Evolutionary conservation across 192 early-diverging fungal genomes (phyloP), one percentile per base, ranked within the genome.

Genomic region (Umbelopsis isabellina): DNA sequence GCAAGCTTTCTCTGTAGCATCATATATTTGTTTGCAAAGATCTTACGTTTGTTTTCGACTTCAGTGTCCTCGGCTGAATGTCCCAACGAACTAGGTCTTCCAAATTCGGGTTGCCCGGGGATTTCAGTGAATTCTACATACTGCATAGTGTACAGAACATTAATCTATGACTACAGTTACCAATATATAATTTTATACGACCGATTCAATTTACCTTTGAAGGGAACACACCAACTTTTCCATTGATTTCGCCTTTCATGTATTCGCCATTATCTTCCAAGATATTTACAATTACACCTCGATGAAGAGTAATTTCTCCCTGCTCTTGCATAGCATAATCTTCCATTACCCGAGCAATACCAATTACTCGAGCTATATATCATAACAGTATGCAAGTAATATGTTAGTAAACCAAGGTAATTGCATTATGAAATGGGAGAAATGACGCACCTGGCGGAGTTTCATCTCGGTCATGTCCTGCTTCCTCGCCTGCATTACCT

Each of bases 251-350:
- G 65, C 91, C 91, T 72, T 85, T 80, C 79, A 82, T 88, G 87
- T 90, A 93, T 61, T 61, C 55, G n/a, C 67, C 71, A 66, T 86
- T 88, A 46, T 87, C 79, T 49, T 85, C 85, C 37, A 92, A 73
- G 41, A 93, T 83, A 9, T 89, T 92, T 47, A 93, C 83, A 25
- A 93, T 83, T 49, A 89, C 89, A 33, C 85, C 86, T 22, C 65
- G 75, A 68, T 87, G 83, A 67, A 93, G 78, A 53, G 88, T 88
- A 23, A 93, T 75, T 74, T 93, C 89, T 33, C 86, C 90, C 9
- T 81, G 69, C 41, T 85, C 86, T 69, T 79, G 74, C 20, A 87
- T 87, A 50, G 87, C 89, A 70, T 92, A 93, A 82, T 93, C 92
- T 68, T 89, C 81, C 46, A 89, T 76, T 9, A 93, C 86, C 53